Base-by-base conservation (phyloP, 2,329 filamentous ascomycete species). In the Diplodia scrobiculata region DNA sequence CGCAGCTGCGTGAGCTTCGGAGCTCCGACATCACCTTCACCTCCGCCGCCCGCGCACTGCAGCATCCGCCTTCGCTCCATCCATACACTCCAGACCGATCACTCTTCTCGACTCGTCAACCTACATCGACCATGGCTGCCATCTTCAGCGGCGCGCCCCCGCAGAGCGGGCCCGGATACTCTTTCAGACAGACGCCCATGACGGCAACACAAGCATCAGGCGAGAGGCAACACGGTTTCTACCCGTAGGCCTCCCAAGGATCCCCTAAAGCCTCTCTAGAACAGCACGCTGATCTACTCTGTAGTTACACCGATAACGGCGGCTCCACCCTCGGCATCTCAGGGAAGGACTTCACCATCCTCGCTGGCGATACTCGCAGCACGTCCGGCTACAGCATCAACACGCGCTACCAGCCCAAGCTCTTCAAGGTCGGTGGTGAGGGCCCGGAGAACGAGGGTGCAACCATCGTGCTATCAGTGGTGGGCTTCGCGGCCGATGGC, bases 321-420 rank as follows among this genome's bases (percentile, higher is more conserved):
- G 95, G 95, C 72, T 96, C 92, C 68, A 98, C 95, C 65, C 87
- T 99, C 66, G 95, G 92, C 75, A 98, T 99, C 79, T 89, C 92
- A 47, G 95, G 96, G 72, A 88, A 88, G 76, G 91, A 96, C 83
- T 99, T 98, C 84, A 88, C 92, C 76, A 96, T 99, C 81, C 88
- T 99, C 78, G 95, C 95, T 52, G 95, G 96, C 80, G 95, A 99
- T 83, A 99, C 95, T 73, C 91, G 95, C 77, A 91, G 92, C 75
- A 97, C 93, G 66, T 90, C 91, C 70, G 95, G 96, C 77, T 99
- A 79, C 87, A 97, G 90, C 84, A 99, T 99, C 89, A 97, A 99
- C 87, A 93, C 93, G 67, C 91, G 95, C 74, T 94, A 91, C 83
- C 87, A 89, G 67, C 95, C 95, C 66, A 99, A 99, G 82, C 90